Evolutionary conservation across 2,329 filamentous ascomycete genomes (phyloP), one percentile per base, ranked within the genome.

Genomic region (Thelonectria discophora): DNA sequence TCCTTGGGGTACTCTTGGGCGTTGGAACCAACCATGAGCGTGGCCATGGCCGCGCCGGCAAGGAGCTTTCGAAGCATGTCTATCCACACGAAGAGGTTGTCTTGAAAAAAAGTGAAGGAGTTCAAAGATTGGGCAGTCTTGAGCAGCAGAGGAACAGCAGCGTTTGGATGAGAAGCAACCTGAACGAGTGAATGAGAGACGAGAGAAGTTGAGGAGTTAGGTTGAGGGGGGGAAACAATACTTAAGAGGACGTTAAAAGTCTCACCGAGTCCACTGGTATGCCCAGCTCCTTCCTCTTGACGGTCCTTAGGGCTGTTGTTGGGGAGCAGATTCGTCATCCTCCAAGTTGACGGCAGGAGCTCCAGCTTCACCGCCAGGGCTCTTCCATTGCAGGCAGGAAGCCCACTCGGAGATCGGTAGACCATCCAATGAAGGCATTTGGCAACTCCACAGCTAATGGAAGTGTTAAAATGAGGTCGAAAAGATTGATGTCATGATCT

Each of bases 1-100:
- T 77, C 77, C 13, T 74, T 71, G 34, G 69, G 68, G 37, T 73
- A 68, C 55, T 69, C 69, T 53, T 76, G 68, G 48, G 68, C 70
- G 13, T 63, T 57, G 20, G 51, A 58, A 11, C 66, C 37, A 32
- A 64, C 55, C 42, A 71, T 21, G 10, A 77, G 56, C 40, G 69
- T 60, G 12, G 73, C 53, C 24, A 74, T 65, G 24, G 67, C 54
- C 18, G 72, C 27, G 34, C 65, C 64, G 18, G 53, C 46, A 7
- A 65, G 30, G 43, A 73, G 40, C 58, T 74, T 75, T 17, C 49
- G 30, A 43, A 68, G 27, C 74, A 77, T 76, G 27, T 11, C 64
- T 39, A 15, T 3, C 21, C 45, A 13, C 20, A 11, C 15, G 20
- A 18, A 12, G 4, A 4, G 20, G 13, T 40, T 17, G 18, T 48